Evolutionary conservation across 352 stramenopile genomes (phyloP), one percentile per base, ranked within the genome.

Genomic region (Pythium guiyangense): DNA sequence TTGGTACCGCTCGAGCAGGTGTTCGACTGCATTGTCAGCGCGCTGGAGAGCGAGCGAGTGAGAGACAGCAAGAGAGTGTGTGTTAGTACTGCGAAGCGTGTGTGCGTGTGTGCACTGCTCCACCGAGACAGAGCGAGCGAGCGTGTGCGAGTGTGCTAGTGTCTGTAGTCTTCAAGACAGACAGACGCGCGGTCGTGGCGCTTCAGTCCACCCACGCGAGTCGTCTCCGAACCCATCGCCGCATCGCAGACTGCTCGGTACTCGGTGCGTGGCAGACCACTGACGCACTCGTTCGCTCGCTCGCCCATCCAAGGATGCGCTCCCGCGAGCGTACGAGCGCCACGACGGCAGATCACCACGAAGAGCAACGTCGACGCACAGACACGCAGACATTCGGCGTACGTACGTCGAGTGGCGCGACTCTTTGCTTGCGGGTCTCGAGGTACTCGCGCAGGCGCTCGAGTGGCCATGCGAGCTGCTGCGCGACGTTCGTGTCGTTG

Each of bases 1-100:
- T 27, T 79, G 71, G 54, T 88, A 79, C 27, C 71, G 66, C 66
- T 80, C 79, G 42, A 92, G 57, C 29, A 92, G 53, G 43, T 83
- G 85, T 51, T 87, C 77, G 22, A 88, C 77, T 2, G 70, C 77
- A n/a, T 53, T 72, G 43, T 86, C 73, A 51, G 73, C 70, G 49
- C 83, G 74, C 80, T 70, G 22, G n/a, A 26, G 6, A 34, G 27
- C 3, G 27, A 49, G 27, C 18, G 22, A 29, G 12, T 15, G 44
- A 49, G 11, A 29, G n/a, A 15, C 17, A 34, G 9, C 20, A 14
- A 29, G 20, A 48, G 4, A 29, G n/a, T 4, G 44, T 49, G 11
- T 8, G 45, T 49, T 49, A 48, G n/a, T 25, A 25, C 18, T 27
- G 43, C 25, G 43, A 25, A 22, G 22, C 22, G 22, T 48, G n/a